Percentiles rank a stretch among this genome's conserved stretches.
Conservation (phyloP, 1,284 basidiomycete genomes). For the Microbotryomycetes sp. region DNA sequence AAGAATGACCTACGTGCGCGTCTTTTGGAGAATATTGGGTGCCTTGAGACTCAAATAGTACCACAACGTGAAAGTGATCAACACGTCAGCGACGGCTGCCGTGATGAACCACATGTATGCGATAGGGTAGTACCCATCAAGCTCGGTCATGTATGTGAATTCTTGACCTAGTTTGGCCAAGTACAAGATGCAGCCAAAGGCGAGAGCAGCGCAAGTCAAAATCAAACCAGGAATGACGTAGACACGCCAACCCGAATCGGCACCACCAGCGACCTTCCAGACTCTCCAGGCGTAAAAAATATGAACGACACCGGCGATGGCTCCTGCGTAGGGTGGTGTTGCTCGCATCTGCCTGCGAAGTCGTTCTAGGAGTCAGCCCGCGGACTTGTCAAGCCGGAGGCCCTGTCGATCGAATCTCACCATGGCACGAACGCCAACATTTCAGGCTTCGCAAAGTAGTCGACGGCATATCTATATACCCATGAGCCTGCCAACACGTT, state of each 20-base stretch:
- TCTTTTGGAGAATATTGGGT: neutral
- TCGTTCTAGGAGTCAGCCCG: neutral
- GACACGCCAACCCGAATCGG: neutral
- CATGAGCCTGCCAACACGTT: neutral
- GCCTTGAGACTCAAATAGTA: neutral
- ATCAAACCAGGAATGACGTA: neutral
- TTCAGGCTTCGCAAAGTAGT: neutral
- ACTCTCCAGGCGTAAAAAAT: neutral
- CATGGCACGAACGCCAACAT: neutral
- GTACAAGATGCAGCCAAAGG: neutral
- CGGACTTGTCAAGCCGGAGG: no score
- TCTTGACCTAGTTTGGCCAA: neutral
- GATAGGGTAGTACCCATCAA: neutral
- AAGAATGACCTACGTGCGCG: neutral
- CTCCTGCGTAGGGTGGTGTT: neutral
- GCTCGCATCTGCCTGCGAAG: neutral
- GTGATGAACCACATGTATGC: neutral
- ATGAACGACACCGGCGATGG: neutral
- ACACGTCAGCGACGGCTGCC: neutral
- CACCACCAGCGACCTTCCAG: neutral
- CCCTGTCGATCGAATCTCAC: no score
- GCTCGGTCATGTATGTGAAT: neutral
- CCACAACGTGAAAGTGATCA: neutral
- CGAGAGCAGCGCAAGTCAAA: neutral
- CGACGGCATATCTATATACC: neutral